Base-by-base conservation (phyloP, 495 filamentous ascomycete species). In the Aspergillus kassunensis region DNA sequence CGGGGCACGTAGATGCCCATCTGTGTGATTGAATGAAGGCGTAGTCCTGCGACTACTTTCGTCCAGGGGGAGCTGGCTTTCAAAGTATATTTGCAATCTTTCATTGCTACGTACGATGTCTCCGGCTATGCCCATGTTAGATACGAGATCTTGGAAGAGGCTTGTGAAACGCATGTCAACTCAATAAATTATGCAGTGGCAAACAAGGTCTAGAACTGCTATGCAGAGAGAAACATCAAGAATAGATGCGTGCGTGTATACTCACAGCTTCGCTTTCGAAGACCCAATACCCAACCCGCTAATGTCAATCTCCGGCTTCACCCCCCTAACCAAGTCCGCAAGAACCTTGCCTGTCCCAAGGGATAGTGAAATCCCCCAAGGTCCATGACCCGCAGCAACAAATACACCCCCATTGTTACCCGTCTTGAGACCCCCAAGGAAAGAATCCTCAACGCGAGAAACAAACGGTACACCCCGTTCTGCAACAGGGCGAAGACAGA, bases 401-500 rank as follows among this genome's bases (percentile, higher is more conserved):
- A 80, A 90, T 9, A 93, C 83, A 1, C 87, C 86, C 0, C 84
- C 84, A 6, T 39, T 62, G 2, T 56, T 58, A 0, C 57, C 55
- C 20, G 73, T 69, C 48, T 64, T 72, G 19, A 81, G 62, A 10
- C 63, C 65, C 37, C 83, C 86, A 16, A 89, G 67, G 25, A 75
- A 65, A 23, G 58, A 54, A 44, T 86, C 80, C 4, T 68, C 58
- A 1, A 91, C 65, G 20, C 79, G 67, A 6, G 68, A 64, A 12
- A 91, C 44, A 30, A 89, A 80, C 3, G 88, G 88, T 48, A 65
- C 70, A 0, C 87, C 88, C 33, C 71, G 75, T 5, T 63, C 54
- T 19, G 82, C 83, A 7, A 88, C 81, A 1, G 89, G 88, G 4
- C 89, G 74, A 66, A 89, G 90, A 61, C 89, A 91, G 33, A 90